Conservation (phyloP, 768 basidiomycete genomes). For the Pleurotus cornucopiae region DNA sequence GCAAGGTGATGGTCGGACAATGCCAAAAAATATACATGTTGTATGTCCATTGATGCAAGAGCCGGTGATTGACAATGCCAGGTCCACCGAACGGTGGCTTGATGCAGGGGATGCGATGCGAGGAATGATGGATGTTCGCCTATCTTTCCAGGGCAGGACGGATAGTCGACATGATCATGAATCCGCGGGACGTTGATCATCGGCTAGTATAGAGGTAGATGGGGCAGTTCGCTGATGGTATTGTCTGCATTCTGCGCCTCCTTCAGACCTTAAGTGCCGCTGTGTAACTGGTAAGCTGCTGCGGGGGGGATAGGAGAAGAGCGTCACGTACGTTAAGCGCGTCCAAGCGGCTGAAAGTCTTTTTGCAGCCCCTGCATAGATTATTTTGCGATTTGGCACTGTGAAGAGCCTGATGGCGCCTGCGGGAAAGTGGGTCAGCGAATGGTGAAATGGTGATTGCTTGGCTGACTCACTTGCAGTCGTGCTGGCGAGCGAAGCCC, state of each 20-base stretch:
- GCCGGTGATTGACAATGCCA: not conserved
- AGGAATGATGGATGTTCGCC: not conserved
- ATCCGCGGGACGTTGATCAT: slow-evolving; percentile 1
- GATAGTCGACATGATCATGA: not conserved
- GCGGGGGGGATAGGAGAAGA: slow-evolving; percentile 14
- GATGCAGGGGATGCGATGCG: not conserved
- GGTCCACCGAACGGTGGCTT: not conserved
- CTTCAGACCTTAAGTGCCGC: slow-evolving; percentile 84
- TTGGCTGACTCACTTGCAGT: slow-evolving; percentile 77
- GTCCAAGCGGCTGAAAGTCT: slow-evolving; percentile 91
- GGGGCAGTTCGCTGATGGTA: slow-evolving; percentile 18
- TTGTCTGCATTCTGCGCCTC: slow-evolving; percentile 71
- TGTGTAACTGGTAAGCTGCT: slow-evolving; percentile 27
- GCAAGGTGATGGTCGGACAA: not conserved
- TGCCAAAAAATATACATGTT: not conserved
- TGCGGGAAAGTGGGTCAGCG: slow-evolving; percentile 21
- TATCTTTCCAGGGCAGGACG: not conserved
- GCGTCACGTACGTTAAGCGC: slow-evolving; percentile 80
- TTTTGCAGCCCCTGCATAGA: slow-evolving; percentile 87
- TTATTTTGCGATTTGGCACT: slow-evolving; percentile 80
- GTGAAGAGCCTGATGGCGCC: slow-evolving; percentile 89
- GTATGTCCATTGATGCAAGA: not conserved
- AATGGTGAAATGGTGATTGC: slow-evolving; percentile 4
- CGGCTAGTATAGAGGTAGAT: not conserved
- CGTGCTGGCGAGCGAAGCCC: slow-evolving; percentile 92